phyloP scores from a whole-genome alignment of 495 filamentous ascomycete genomes.

The Neurospora tetraspora region DNA sequence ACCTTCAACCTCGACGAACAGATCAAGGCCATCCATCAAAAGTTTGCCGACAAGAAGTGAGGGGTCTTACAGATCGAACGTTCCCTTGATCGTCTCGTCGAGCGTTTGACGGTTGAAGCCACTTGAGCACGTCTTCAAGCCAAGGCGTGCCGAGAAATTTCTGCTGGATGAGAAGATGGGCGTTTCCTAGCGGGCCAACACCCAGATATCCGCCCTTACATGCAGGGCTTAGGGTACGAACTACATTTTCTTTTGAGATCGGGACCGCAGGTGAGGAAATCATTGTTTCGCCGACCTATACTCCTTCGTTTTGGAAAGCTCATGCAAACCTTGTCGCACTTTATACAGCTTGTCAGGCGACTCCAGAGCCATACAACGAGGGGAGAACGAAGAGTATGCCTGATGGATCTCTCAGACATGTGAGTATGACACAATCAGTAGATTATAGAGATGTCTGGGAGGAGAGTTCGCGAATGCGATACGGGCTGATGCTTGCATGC shows the following conservation, averaged over 20 bases:
- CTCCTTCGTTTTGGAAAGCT: neutral
- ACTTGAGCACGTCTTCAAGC: neutral
- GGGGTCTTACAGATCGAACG: neutral
- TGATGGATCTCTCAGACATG: neutral
- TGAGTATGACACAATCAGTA: neutral
- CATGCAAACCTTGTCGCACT: neutral
- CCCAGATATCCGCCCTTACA: neutral
- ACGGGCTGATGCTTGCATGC: neutral
- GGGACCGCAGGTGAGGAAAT: neutral
- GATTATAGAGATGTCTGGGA: neutral
- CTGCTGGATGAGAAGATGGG: neutral
- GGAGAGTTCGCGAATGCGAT: neutral
- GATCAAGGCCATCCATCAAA: constrained; percentile 57
- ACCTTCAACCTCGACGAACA: constrained; percentile 60
- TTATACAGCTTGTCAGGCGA: neutral
- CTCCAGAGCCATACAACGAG: neutral
- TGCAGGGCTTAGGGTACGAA: neutral
- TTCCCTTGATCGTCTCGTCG: neutral
- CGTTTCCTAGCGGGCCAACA: neutral
- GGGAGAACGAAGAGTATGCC: neutral
- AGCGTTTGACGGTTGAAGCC: neutral
- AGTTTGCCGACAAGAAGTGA: constrained; percentile 42
- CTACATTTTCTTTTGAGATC: neutral
- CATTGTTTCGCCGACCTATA: neutral
- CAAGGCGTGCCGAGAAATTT: neutral